Evolutionary conservation across 2,329 filamentous ascomycete species (phyloP), one percentile per base, ranked within the genome.

Genomic region (Cercospora nicotianae): DNA sequence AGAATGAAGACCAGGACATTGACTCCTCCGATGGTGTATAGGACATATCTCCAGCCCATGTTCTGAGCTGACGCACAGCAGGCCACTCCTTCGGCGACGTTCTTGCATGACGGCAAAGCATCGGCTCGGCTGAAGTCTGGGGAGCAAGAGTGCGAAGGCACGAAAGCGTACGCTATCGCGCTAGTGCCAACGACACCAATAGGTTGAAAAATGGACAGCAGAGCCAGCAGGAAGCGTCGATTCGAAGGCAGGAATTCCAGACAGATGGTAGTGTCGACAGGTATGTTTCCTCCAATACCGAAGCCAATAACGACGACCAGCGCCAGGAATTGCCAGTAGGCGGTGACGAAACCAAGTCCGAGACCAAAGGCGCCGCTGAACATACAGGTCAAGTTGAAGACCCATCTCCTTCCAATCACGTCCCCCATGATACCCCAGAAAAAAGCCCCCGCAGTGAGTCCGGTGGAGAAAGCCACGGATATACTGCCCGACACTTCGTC

Each of bases 341-440:
- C 81, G 63, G 82, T 81, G 3, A 83, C 82, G 0, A 80, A 81
- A 8, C 82, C 86, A 1, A 87, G 79, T 20, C 80, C 84, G 0
- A 87, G 75, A 9, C 86, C 85, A 67, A 87, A 88, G 3, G 85
- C 74, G 8, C 83, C 83, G 0, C 84, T 79, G 63, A 87, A 80
- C n/a, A 87, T 79, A 58, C 85, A 85, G 0, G 86, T 87, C 42
- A 86, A 71, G 72, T 87, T 88, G 77, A 88, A 88, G 0, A 85
- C 85, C 82, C 84, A 87, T 64, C 81, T 80, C 31, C 86, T 82
- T 73, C 82, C 83, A 45, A 84, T 79, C 33, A 87, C 82, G 69
- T 87, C 86, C 5, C 86, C 84, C 67, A 87, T 70, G 9, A 86
- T 78, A 0, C 86, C 86, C 84, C 85, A 88, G 6, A 84, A 78